These are phyloP conservation scores for Syzygium syzygioides DNA, from an alignment of 441 rosid genomes.

Conservation along the genomic window DNA sequence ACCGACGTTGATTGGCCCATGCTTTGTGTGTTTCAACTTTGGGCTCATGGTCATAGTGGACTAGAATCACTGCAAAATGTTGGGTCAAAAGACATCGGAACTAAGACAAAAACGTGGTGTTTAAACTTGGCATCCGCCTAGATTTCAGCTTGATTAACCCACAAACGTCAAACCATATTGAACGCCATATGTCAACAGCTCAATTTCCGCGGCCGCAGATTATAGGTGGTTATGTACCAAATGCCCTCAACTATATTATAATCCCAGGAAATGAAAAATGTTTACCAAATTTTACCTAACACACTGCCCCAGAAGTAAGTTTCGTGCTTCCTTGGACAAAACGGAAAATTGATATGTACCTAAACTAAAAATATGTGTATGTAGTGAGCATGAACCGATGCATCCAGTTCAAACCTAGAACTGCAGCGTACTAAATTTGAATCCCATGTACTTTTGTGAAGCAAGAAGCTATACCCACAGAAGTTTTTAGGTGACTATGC, in stretches of 20 bases:
- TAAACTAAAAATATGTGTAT: neutral
- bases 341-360: neutral
- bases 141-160: neutral
- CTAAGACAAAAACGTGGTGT: neutral
- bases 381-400: neutral
- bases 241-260: neutral
- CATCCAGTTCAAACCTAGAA: neutral
- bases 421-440: neutral
- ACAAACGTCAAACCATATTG: neutral
- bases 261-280: neutral
- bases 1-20: neutral
- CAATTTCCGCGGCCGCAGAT: neutral
- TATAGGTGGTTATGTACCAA: neutral
- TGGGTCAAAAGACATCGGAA: neutral
- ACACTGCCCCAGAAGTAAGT: neutral
- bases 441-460: neutral
- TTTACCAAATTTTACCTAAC: constrained; percentile 1
- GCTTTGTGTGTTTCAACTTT: neutral
- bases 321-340: neutral
- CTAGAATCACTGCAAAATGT: neutral
- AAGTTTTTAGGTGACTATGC: neutral
- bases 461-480: neutral
- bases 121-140: neutral
- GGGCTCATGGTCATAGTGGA: neutral
- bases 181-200: neutral